Evolutionary conservation across 1,284 basidiomycete species (phyloP).

Genomic region (Cryptococcus wingfieldii): DNA sequence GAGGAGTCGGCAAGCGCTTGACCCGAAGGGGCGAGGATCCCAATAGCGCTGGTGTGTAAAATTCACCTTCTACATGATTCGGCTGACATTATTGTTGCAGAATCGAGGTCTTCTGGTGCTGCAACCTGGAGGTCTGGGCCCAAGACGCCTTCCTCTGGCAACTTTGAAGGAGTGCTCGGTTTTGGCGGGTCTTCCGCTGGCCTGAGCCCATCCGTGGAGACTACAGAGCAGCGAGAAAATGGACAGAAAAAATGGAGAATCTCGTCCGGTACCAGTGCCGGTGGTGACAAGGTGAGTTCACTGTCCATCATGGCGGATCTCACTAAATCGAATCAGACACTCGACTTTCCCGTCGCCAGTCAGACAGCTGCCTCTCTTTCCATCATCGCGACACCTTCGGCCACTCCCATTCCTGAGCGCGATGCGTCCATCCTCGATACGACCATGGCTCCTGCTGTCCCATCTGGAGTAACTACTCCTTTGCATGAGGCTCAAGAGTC

Average conservation of each 20-base stretch:
- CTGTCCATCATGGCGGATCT: neutral
- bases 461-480: constrained; percentile 2
- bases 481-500: neutral
- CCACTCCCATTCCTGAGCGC: constrained; percentile 38
- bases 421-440: constrained; percentile 31
- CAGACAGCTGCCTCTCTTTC: constrained; percentile 23
- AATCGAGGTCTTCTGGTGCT: constrained; percentile 18
- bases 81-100: constrained; percentile 8
- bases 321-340: constrained; percentile 8
- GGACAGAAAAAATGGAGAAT: constrained; percentile 44
- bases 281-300: constrained; percentile 21
- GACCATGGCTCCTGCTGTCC: constrained; percentile 2
- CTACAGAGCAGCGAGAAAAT: constrained; percentile 23
- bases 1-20: constrained; percentile 35
- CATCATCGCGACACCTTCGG: constrained; percentile 35
- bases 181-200: constrained; percentile 20
- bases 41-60: constrained; percentile 15
- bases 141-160: constrained; percentile 34
- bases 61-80: neutral
- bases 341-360: constrained; percentile 19
- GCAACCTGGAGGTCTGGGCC: constrained; percentile 38
- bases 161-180: constrained; percentile 48
- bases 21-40: constrained; percentile 20
- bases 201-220: constrained; percentile 6
- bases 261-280: constrained; percentile 25